Conservation (phyloP, 257 asterid species). For the Salvia hispanica region DNA sequence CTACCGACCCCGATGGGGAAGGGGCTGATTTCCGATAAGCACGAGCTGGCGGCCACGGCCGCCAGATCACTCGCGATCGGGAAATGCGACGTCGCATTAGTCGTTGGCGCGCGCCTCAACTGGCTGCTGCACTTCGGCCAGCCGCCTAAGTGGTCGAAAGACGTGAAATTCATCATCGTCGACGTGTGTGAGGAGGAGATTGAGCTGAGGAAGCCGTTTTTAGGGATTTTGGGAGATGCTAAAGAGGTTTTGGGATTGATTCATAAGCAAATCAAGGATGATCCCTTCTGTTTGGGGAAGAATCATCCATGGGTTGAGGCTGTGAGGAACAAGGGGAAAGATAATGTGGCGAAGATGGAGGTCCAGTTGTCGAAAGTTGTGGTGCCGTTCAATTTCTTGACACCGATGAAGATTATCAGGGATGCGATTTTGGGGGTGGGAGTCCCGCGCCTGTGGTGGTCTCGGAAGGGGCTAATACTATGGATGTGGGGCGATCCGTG, state of each 20-base stretch:
- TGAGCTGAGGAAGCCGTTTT: conserved; percentile 65
- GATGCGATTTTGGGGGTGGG: conserved; percentile 67
- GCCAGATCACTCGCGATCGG: conserved; percentile 89
- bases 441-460: conserved; percentile 79
- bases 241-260: conserved; percentile 66
- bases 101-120: conserved; percentile 86
- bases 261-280: conserved; percentile 73
- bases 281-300: conserved; percentile 77
- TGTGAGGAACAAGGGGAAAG: conserved; percentile 60
- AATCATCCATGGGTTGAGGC: conserved; percentile 86
- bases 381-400: conserved; percentile 82
- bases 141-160: conserved; percentile 86
- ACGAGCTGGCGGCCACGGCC: conserved; percentile 86
- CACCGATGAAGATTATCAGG: conserved; percentile 91
- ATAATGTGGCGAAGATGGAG: conserved; percentile 83
- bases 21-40: conserved; percentile 73
- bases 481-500: conserved; percentile 86
- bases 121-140: conserved; percentile 94
- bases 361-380: conserved; percentile 69
- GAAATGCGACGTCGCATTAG: conserved; percentile 82
- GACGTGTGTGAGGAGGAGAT: conserved; percentile 71
- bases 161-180: conserved; percentile 79
- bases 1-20: conserved; percentile 96
- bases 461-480: conserved; percentile 92
- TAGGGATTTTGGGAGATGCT: conserved; percentile 87